phyloP scores from a whole-genome alignment of 2,329 filamentous ascomycete species.

The Ophiostoma quercus region DNA sequence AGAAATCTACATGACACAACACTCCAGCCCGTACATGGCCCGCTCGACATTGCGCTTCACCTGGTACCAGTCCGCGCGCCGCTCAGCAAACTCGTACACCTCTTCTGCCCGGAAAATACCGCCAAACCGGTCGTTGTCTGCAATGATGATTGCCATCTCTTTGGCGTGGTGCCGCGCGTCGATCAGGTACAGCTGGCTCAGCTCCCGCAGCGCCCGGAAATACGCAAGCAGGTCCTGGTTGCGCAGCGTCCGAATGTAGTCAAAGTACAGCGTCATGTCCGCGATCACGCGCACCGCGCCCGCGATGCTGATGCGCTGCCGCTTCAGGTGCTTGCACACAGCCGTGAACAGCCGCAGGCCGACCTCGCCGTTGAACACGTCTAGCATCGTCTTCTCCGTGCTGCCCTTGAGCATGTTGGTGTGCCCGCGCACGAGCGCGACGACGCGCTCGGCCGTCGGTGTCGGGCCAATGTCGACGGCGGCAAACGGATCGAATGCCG shows the following conservation, averaged over 20 bases:
- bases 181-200: constrained; percentile 93
- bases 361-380: constrained; percentile 98
- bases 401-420: constrained; percentile 90
- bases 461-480: constrained; percentile 57
- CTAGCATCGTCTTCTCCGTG: constrained; percentile 95
- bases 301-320: constrained; percentile 83
- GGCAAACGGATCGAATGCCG: constrained; percentile 13
- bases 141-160: constrained; percentile 91
- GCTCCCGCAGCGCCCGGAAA: constrained; percentile 83
- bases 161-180: constrained; percentile 82
- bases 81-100: constrained; percentile 93
- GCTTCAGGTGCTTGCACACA: constrained; percentile 95
- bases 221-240: constrained; percentile 84
- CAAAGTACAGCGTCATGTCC: constrained; percentile 91
- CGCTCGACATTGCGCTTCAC: constrained; percentile 85
- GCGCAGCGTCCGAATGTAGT: constrained; percentile 72
- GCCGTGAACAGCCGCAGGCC: constrained; percentile 86
- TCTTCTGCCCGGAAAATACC: constrained; percentile 94
- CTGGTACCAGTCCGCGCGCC: constrained; percentile 90
- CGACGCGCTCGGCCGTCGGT: constrained; percentile 70
- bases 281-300: constrained; percentile 90
- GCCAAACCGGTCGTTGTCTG: constrained; percentile 81
- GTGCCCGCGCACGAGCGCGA: constrained; percentile 80
- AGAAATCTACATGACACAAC: constrained; percentile 64
- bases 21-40: constrained; percentile 96